Evolutionary conservation across 1,284 basidiomycete species (phyloP).

Genomic region (Wallemia mellicola): DNA sequence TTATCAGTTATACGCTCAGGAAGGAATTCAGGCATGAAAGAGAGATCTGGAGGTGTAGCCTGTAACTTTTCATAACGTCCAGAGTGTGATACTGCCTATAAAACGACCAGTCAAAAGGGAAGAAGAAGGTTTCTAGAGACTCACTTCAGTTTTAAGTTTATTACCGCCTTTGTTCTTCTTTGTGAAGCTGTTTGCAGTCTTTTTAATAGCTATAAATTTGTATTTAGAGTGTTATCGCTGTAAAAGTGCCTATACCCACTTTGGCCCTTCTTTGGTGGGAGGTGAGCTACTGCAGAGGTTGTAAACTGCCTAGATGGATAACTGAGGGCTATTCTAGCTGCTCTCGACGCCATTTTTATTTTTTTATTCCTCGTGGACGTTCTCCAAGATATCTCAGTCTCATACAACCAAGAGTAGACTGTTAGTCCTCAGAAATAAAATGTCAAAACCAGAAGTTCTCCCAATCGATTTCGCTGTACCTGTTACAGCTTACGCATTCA

Average conservation of each 20-base stretch:
- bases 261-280: constrained; percentile 1
- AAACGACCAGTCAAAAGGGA: not conserved
- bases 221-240: not conserved
- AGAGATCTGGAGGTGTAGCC: not conserved
- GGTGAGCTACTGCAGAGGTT: not conserved
- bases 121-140: not conserved
- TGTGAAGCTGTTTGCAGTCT: not conserved
- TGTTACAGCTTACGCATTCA: constrained; percentile 75
- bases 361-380: too few relatives aligned
- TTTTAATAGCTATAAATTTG: not conserved
- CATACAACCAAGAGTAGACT: constrained; percentile 26
- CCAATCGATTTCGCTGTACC: constrained; percentile 42
- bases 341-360: not conserved
- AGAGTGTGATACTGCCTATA: not conserved
- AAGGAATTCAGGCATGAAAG: not conserved
- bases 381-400: too few relatives aligned
- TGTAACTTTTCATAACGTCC: not conserved
- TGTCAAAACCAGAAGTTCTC: constrained; percentile 46
- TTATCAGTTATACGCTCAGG: not conserved
- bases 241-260: not conserved
- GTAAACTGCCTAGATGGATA: not conserved
- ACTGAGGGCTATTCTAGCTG: not conserved
- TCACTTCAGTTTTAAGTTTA: not conserved
- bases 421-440: constrained; percentile 46
- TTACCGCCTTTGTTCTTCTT: not conserved